phyloP scores from a whole-genome alignment of 306 rosid genomes.

The Pterocarpus macrocarpus region DNA sequence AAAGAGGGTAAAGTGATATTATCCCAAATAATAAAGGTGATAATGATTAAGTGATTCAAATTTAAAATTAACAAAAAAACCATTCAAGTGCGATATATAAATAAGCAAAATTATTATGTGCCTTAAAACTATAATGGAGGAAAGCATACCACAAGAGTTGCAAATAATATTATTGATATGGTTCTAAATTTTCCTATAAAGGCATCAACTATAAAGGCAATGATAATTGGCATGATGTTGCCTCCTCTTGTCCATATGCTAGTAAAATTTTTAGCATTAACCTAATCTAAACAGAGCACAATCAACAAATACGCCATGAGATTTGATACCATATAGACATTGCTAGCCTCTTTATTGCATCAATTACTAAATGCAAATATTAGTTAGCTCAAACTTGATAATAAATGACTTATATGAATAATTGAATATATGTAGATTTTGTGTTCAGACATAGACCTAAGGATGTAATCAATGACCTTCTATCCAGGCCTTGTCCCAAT shows the following conservation, averaged over 20 bases:
- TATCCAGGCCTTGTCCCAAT: constrained; percentile 4
- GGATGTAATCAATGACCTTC: constrained; percentile 45
- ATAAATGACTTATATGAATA: background rate
- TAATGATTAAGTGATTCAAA: background rate
- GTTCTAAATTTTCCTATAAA: constrained; percentile 47
- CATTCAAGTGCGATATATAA: no score
- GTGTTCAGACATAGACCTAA: background rate
- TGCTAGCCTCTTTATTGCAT: constrained; percentile 44
- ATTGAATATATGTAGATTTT: no score
- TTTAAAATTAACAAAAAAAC: background rate
- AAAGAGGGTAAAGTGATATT: background rate
- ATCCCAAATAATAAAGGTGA: background rate
- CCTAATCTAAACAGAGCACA: constrained; percentile 43
- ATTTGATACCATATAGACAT: constrained; percentile 21
- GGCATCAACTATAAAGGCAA: constrained; percentile 45
- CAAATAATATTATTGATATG: constrained; percentile 39
- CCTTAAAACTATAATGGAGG: background rate
- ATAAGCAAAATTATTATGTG: background rate
- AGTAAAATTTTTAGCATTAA: constrained; percentile 44
- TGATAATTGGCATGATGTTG: constrained; percentile 33
- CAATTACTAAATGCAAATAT: constrained; percentile 38
- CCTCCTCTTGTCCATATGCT: background rate
- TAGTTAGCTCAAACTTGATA: background rate
- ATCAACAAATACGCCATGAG: constrained; percentile 48
- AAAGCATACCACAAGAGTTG: constrained; percentile 37